phyloP scores from a whole-genome alignment of 306 rosid species.

The Castanea crenata region DNA sequence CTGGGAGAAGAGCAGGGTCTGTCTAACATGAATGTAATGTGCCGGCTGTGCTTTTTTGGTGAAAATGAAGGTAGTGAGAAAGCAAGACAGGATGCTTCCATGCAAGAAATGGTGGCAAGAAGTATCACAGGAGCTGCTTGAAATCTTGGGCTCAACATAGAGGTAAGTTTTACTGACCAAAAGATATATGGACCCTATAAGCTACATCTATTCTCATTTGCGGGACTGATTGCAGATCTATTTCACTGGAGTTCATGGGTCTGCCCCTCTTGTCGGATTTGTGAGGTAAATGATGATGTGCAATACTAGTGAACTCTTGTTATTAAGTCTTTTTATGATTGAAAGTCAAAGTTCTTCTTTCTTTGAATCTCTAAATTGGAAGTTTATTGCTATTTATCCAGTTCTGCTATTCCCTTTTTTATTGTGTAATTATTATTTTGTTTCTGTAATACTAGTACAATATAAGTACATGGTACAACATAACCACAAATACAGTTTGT shows the following conservation, averaged over 20 bases:
- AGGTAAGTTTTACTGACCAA: constrained; percentile 46
- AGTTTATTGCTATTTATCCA: background rate
- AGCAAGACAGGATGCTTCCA: constrained; percentile 87
- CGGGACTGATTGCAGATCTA: constrained; percentile 38
- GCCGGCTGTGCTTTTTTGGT: constrained; percentile 88
- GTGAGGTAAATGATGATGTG: constrained; percentile 43
- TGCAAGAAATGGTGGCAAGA: constrained; percentile 96
- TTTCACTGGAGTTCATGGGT: constrained; percentile 73
- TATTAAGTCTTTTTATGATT: background rate
- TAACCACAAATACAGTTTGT: no score
- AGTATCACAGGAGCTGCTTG: constrained; percentile 93
- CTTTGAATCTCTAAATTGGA: background rate
- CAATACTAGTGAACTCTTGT: background rate
- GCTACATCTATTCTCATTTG: constrained; percentile 3
- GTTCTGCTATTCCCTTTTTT: background rate
- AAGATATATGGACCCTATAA: background rate
- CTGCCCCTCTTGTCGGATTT: constrained; percentile 58
- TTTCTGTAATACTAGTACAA: no score
- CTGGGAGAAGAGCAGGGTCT: constrained; percentile 76
- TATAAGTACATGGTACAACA: no score
- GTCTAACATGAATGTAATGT: constrained; percentile 70
- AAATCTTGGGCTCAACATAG: constrained; percentile 89
- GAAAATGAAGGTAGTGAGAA: constrained; percentile 88
- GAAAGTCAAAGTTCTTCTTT: background rate
- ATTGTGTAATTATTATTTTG: background rate